Conservation (phyloP, 371 early-diverging fungal species). For the Apophysomyces elegans region DNA sequence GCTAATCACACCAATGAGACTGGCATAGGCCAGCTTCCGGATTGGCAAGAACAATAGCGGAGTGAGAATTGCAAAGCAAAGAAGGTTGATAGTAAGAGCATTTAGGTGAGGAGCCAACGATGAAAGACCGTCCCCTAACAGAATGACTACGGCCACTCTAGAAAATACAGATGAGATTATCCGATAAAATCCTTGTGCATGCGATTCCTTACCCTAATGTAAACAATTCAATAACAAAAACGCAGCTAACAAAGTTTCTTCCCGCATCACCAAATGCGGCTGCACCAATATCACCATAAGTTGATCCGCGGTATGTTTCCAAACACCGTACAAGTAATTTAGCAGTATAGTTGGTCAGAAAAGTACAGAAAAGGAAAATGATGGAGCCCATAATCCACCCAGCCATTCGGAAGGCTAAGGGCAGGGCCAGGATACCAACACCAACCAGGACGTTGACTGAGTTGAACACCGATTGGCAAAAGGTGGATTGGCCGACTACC, state of each 20-base stretch:
- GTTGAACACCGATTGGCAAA: conserved; percentile 59
- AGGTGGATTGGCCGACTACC: conserved; percentile 21
- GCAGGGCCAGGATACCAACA: conserved; percentile 61
- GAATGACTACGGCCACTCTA: conserved; percentile 39
- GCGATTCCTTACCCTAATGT: conserved; percentile 43
- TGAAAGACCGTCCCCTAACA: conserved; percentile 38
- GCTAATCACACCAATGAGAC: conserved; percentile 49
- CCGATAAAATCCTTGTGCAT: not conserved
- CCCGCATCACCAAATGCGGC: conserved; percentile 64
- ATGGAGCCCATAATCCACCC: conserved; percentile 61
- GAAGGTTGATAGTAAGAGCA: conserved; percentile 22
- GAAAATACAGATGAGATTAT: not conserved
- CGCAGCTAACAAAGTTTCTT: conserved; percentile 37
- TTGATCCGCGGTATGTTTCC: conserved; percentile 29
- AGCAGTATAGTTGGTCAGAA: conserved; percentile 59
- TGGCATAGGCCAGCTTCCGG: conserved; percentile 46
- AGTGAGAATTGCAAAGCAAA: conserved; percentile 32
- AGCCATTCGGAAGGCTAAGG: conserved; percentile 59
- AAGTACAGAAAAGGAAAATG: conserved; percentile 51
- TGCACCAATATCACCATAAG: conserved; percentile 71
- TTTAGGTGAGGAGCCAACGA: conserved; percentile 27
- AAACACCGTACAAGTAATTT: conserved; percentile 48
- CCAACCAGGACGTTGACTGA: conserved; percentile 71
- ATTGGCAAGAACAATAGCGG: conserved; percentile 43
- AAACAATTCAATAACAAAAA: conserved; percentile 67